Base-by-base conservation (phyloP, 176 grass and related monocot genomes). In the Oryza coarctata region DNA sequence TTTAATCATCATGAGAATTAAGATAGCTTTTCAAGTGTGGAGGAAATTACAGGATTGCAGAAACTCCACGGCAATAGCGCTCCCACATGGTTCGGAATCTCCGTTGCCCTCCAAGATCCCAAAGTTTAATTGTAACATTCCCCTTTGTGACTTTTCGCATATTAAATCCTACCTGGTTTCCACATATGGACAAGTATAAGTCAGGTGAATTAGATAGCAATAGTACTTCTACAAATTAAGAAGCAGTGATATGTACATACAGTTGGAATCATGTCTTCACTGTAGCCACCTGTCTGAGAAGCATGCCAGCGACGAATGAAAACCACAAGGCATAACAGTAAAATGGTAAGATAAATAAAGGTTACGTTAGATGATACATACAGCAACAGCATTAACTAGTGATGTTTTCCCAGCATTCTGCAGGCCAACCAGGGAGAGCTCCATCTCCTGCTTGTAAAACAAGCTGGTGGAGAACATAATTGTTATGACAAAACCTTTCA, bases 401-500 rank as follows among this genome's bases (percentile, higher is more conserved):
- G 97, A 99, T 31, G 97, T 99, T 70, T 99, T 99, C 75, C 97
- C 93, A 41, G 93, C 93, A 90, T 99, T 99, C 80, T 99, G 97
- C 64, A 99, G 88, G 12, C 97, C 97, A 63, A 99, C 84, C 76
- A 99, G 78, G 55, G 93, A 99, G 64, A 99, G 91, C 50, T 99
- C 93, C 97, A 99, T 99, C 89, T 96, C 97, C 83, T 99, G 97
- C 77, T 99, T 99, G 69, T 96, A 99, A 65, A 99, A 99, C 80
- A 99, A 80, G 55, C 97, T 99, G 89, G 75, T 88, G 78, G 0
- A 32, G 4, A 47, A 78, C 76, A 28, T 7, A 4, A 22, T 3
- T 62, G 20, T 0, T 17, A 43, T 39, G 41, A 78, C 50, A 47
- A 76, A 5, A 71, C 50, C 35, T 84, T 52, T 9, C n/a, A 73